Conservation (phyloP, 352 stramenopile species). For the Globisporangium paroecandrum region DNA sequence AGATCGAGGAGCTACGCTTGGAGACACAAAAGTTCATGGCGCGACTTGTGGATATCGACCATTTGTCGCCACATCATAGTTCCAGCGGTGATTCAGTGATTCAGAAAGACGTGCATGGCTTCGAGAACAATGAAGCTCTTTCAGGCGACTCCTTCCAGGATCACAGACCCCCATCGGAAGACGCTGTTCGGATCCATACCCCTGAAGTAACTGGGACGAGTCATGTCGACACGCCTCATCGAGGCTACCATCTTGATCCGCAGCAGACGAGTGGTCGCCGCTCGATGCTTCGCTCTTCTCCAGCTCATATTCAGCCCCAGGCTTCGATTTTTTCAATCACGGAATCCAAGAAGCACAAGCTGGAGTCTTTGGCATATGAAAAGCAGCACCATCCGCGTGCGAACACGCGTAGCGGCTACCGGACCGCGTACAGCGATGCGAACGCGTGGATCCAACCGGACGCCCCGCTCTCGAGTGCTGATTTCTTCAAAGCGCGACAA, state of each 20-base stretch:
- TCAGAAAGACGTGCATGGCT: not conserved
- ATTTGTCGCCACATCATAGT: not conserved
- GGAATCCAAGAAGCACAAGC: not conserved
- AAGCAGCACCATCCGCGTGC: not conserved
- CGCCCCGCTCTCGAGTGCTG: not conserved
- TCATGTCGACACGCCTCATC: not conserved
- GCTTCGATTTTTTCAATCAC: not conserved
- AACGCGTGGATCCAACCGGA: slow-evolving; percentile 11
- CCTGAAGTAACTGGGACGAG: not conserved
- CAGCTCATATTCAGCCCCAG: not conserved
- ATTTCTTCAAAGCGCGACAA: not conserved
- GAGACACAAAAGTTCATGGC: slow-evolving; percentile 11
- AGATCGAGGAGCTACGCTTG: slow-evolving; percentile 8
- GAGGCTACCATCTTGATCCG: not conserved
- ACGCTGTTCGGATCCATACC: not conserved
- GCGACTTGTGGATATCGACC: not conserved
- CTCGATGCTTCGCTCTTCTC: not conserved
- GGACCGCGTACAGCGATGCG: slow-evolving; percentile 11
- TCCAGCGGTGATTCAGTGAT: not conserved
- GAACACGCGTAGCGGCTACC: not conserved
- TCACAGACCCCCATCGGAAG: not conserved
- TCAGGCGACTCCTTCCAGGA: not conserved
- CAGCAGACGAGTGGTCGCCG: not conserved
- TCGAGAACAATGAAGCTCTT: not conserved
- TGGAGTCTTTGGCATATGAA: not conserved